Evolutionary conservation across 495 filamentous ascomycete species (phyloP).

Genomic region (Pyrenopolyporus hunteri): DNA sequence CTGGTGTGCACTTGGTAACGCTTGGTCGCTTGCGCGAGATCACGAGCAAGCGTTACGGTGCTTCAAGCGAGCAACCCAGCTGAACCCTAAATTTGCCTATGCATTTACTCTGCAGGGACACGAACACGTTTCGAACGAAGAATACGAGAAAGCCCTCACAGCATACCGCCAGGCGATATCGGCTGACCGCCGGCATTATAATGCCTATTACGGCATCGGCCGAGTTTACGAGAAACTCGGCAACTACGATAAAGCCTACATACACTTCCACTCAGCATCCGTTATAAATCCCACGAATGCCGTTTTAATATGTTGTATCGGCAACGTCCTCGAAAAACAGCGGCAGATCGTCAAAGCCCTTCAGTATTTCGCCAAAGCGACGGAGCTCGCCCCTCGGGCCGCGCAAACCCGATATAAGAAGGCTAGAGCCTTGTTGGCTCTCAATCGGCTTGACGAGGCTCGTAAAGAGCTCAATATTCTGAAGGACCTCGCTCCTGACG

Average conservation of each 20-base stretch:
- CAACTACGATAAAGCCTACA: constrained; percentile 86
- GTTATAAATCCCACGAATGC: constrained; percentile 90
- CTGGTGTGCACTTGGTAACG: constrained; percentile 95
- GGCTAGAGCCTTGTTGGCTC: constrained; percentile 80
- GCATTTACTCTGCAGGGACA: constrained; percentile 95
- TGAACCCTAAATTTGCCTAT: constrained; percentile 91
- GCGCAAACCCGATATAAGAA: constrained; percentile 88
- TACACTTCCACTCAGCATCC: constrained; percentile 85
- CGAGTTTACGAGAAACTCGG: constrained; percentile 93
- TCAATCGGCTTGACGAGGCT: constrained; percentile 73
- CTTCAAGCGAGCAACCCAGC: constrained; percentile 91
- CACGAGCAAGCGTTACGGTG: constrained; percentile 94
- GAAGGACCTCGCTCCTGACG: constrained; percentile 89
- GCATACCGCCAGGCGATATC: constrained; percentile 83
- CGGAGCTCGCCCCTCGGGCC: constrained; percentile 77
- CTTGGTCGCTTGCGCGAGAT: constrained; percentile 91
- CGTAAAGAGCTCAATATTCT: constrained; percentile 79
- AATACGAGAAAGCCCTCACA: constrained; percentile 90
- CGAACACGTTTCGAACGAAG: constrained; percentile 94
- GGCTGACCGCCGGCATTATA: constrained; percentile 89
- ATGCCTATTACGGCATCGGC: constrained; percentile 95
- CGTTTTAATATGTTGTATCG: constrained; percentile 88
- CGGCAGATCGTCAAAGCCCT: constrained; percentile 79
- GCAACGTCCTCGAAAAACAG: constrained; percentile 84
- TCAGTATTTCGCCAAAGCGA: constrained; percentile 78